Evolutionary conservation across 345 rosid species (phyloP).

Genomic region (Populus alba): DNA sequence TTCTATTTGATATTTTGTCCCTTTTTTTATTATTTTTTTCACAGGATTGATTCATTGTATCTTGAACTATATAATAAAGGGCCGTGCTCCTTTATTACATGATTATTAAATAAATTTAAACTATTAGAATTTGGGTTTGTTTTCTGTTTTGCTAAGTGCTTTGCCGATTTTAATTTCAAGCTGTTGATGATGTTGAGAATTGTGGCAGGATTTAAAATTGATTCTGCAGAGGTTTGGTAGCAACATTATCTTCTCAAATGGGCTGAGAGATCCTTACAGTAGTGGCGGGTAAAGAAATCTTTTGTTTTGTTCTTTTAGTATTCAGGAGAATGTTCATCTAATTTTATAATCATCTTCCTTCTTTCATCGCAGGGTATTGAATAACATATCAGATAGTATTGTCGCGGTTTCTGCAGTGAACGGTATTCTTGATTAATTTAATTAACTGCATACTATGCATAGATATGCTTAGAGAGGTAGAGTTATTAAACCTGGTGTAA

Average conservation of each 20-base stretch:
- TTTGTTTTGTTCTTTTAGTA: neutral
- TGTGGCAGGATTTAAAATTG: conserved; percentile 45
- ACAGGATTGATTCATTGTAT: no score
- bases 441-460: no score
- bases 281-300: conserved; percentile 42
- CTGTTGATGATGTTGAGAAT: neutral
- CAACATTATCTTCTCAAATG: conserved; percentile 63
- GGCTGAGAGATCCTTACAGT: conserved; percentile 56
- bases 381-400: conserved; percentile 38
- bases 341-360: neutral
- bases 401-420: conserved; percentile 33
- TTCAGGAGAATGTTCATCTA: neutral
- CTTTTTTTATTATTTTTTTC: no score
- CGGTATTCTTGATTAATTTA: conserved; percentile 16
- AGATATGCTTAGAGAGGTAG: no score
- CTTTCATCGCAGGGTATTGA: conserved; percentile 35
- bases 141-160: no score
- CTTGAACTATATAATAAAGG: no score
- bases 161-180: neutral
- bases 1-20: neutral
- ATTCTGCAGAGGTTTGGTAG: conserved; percentile 45
- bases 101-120: no score
- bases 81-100: no score
- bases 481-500: no score
- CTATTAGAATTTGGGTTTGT: no score